phyloP scores from a whole-genome alignment of 306 rosid genomes.

The Potentilla sterilis region DNA sequence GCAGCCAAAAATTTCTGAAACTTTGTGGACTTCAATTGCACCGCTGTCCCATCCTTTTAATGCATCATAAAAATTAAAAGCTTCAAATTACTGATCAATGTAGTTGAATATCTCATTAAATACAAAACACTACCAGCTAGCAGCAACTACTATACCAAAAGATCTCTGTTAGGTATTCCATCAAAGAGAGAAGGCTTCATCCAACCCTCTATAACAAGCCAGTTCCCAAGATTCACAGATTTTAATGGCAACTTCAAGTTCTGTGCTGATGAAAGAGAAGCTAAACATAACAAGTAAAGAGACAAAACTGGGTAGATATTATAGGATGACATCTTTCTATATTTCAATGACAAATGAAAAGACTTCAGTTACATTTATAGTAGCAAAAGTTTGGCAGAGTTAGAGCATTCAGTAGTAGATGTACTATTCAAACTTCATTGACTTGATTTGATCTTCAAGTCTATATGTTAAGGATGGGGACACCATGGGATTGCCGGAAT shows the following conservation, averaged over 20 bases:
- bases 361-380: neutral
- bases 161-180: slow-evolving; percentile 57
- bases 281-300: neutral
- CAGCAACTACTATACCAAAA: slow-evolving; percentile 38
- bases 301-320: slow-evolving; percentile 18
- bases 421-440: neutral
- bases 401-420: neutral
- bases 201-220: slow-evolving; percentile 65
- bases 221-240: slow-evolving; percentile 63
- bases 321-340: slow-evolving; percentile 13
- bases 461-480: neutral
- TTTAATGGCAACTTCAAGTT: slow-evolving; percentile 45
- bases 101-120: neutral
- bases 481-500: neutral
- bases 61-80: neutral
- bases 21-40: slow-evolving; percentile 50
- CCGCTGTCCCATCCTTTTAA: slow-evolving; percentile 63
- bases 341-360: neutral
- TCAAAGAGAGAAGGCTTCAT: slow-evolving; percentile 65
- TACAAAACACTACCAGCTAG: neutral
- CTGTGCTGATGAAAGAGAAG: slow-evolving; percentile 29
- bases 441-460: neutral
- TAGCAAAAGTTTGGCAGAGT: neutral
- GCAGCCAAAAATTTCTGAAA: slow-evolving; percentile 45
- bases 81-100: neutral